These are phyloP conservation scores for Trametes polyzona DNA, from an alignment of 1,284 basidiomycete genomes.

Conservation along the genomic window DNA sequence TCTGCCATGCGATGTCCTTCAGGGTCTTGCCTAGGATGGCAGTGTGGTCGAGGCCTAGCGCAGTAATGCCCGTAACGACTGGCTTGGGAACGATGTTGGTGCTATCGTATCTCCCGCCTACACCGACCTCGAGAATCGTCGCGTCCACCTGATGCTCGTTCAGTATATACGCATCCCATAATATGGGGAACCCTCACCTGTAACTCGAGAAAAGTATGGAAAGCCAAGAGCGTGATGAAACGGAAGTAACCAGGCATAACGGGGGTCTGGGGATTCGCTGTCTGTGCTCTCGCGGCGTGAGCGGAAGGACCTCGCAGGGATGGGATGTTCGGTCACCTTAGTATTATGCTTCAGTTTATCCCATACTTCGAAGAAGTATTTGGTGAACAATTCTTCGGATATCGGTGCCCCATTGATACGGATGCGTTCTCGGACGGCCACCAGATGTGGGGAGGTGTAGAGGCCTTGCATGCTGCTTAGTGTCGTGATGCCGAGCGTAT, in stretches of 20 bases:
- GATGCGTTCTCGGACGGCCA: constrained; percentile 95
- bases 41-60: constrained; percentile 95
- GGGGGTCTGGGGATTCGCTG: constrained; percentile 60
- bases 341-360: constrained; percentile 79
- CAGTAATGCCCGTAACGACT: constrained; percentile 86
- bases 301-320: constrained; percentile 14
- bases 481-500: background rate
- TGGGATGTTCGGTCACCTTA: constrained; percentile 44
- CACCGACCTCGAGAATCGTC: constrained; percentile 95
- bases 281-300: constrained; percentile 39
- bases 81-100: constrained; percentile 96
- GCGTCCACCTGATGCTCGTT: constrained; percentile 65
- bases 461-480: constrained; percentile 66
- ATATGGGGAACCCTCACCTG: constrained; percentile 47
- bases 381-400: constrained; percentile 86
- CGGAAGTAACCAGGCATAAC: constrained; percentile 93
- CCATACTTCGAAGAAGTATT: constrained; percentile 98
- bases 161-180: background rate
- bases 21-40: constrained; percentile 89
- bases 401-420: constrained; percentile 91
- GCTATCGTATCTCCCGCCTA: constrained; percentile 94
- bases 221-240: constrained; percentile 91
- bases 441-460: constrained; percentile 97
- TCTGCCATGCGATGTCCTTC: constrained; percentile 91
- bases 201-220: constrained; percentile 84